Evolutionary conservation across 805 yeast species (phyloP), one percentile per base, ranked within the genome.

Genomic region (Lipomyces lipofer): DNA sequence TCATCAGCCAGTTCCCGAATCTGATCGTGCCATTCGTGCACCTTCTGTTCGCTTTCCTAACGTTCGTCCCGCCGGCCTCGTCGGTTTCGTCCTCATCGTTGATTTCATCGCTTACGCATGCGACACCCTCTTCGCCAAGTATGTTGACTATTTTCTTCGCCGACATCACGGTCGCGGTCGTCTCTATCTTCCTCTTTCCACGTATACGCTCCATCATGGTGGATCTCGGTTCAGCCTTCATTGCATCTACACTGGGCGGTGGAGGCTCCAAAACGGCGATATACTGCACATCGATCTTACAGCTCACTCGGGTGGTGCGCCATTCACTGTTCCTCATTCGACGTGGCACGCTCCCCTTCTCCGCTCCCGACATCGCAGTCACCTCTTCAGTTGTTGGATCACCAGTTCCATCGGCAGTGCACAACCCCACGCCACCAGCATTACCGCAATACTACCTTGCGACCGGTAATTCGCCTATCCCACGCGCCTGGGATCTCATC

Each of bases 1-100:
- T 71, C n/a, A 63, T 71, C 38, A 39, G 62, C 30, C 66, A 66
- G 49, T 51, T 66, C 17, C 75, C 75, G 6, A 59, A 63, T 19
- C 25, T 59, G 13, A 42, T 67, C 15, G 61, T 67, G 54, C 54
- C 66, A 12, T 51, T 64, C 12, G 60, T 65, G 7, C 71, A 68
- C 49, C 35, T 51, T 2, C 22, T 67, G 19, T 68, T 64, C 46
- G 54, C 62, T 1, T 52, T 54, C n/a, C 36, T 58, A 25, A 58
- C 68, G 44, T 30, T 64, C 60, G 52, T 61, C 25, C 49, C 64
- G 42, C 56, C 61, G 51, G 39, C 59, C 1, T 8, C 52, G 10
- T 33, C 43, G 6, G 48, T 53, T 9, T 33, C 46, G 8, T 24
- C 56, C 4, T 44, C 45, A 17, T 58, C 58, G 6, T 28, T 54